Conservation (phyloP, 2,329 filamentous ascomycete genomes). For the Harringtonia lauricola region DNA sequence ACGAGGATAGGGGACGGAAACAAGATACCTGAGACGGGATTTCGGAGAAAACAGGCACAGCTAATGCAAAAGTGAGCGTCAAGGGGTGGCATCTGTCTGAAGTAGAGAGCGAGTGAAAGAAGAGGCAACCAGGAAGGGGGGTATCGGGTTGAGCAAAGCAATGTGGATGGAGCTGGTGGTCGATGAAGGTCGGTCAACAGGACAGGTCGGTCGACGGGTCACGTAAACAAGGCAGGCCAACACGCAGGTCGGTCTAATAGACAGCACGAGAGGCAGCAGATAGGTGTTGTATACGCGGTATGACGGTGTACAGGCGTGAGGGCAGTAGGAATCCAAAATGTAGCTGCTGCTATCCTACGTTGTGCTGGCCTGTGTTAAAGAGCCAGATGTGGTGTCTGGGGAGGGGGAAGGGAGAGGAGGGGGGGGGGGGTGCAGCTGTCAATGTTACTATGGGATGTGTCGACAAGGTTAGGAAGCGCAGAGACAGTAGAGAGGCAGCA, state of each 20-base stretch:
- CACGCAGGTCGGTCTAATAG: not conserved
- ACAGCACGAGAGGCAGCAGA: not conserved
- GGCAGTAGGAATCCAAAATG: not conserved
- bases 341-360: not conserved
- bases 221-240: constrained; percentile 1
- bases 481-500: constrained; percentile 5
- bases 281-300: constrained; percentile 9
- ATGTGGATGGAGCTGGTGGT: not conserved
- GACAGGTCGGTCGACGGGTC: constrained; percentile 4
- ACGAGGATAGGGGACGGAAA: too few species aligned
- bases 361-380: not conserved
- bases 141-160: too few species aligned
- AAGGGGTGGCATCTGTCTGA: too few species aligned
- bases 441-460: not conserved
- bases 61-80: too few species aligned
- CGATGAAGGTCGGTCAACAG: not conserved
- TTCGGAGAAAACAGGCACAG: too few species aligned
- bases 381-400: not conserved
- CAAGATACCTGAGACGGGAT: too few species aligned
- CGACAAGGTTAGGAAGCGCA: not conserved
- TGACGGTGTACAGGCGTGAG: constrained; percentile 8
- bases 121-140: not conserved
- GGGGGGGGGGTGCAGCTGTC: too few species aligned
- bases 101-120: not conserved
- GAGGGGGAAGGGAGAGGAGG: too few species aligned